Percentiles rank a stretch among this genome's conserved stretches.
These are phyloP conservation scores for Acarospora socialis DNA, from an alignment of 2,329 filamentous ascomycete species.

Conservation along the genomic window DNA sequence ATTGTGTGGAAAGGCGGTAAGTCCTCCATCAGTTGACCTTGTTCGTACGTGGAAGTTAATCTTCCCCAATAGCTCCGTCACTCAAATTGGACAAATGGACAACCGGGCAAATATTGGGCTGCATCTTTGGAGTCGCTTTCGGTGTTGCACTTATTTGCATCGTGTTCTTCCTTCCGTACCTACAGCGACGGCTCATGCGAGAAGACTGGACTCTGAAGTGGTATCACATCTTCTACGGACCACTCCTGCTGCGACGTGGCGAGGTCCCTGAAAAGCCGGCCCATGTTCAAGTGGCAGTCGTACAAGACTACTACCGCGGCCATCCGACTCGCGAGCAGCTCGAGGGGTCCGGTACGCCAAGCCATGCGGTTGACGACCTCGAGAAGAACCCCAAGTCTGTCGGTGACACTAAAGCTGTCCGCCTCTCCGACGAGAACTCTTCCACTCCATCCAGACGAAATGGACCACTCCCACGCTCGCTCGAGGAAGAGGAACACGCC, in stretches of 20 bases:
- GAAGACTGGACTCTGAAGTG: slow-evolving; percentile 21
- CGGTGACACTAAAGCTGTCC: too few species aligned
- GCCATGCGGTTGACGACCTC: slow-evolving; percentile 1
- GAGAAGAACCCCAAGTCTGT: slow-evolving; percentile 6
- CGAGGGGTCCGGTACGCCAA: slow-evolving; percentile 3
- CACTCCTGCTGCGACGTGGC: too few species aligned
- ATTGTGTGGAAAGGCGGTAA: too few species aligned
- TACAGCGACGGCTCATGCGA: slow-evolving; percentile 22
- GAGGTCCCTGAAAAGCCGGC: slow-evolving; percentile 25
- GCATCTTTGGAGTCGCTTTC: slow-evolving; percentile 22
- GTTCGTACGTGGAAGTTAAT: too few species aligned
- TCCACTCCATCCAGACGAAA: background rate
- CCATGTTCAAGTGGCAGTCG: slow-evolving; percentile 21
- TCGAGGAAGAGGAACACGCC: slow-evolving; percentile 14
- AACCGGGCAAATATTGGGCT: slow-evolving; percentile 17
- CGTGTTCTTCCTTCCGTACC: slow-evolving; percentile 25
- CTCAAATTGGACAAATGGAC: slow-evolving; percentile 22
- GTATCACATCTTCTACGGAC: slow-evolving; percentile 26
- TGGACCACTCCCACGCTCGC: background rate
- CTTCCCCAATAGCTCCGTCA: slow-evolving; percentile 20
- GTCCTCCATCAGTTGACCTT: too few species aligned
- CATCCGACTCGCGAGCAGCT: slow-evolving; percentile 8
- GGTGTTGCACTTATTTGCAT: slow-evolving; percentile 20
- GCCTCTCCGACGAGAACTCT: too few species aligned
- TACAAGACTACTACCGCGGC: slow-evolving; percentile 28